phyloP scores from a whole-genome alignment of 2,329 filamentous ascomycete species.

The Hypoxylon sp. region DNA sequence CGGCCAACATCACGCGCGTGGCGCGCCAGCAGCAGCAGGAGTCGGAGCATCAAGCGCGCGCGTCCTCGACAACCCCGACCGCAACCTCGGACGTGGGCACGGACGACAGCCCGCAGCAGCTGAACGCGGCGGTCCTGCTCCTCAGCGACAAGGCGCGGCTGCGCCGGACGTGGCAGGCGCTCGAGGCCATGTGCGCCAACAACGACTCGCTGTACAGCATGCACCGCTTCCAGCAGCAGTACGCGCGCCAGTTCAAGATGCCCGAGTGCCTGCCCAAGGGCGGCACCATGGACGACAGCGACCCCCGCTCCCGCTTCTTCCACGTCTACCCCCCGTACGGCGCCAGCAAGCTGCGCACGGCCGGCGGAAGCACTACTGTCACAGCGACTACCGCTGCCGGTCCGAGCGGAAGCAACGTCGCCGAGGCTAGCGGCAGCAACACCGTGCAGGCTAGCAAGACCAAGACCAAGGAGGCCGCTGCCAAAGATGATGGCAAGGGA shows the following conservation, averaged over 20 bases:
- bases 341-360: neutral
- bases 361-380: neutral
- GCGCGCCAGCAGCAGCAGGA: neutral
- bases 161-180: slow-evolving; percentile 55
- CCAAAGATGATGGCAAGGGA: neutral
- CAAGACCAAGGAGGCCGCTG: neutral
- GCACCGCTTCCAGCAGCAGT: slow-evolving; percentile 57
- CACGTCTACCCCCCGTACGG: neutral
- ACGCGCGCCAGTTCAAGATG: slow-evolving; percentile 53
- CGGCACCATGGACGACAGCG: slow-evolving; percentile 30
- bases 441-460: neutral
- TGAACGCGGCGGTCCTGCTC: slow-evolving; percentile 24
- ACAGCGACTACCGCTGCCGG: no score
- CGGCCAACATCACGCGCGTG: neutral
- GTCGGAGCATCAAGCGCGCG: neutral
- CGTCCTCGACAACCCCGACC: no score
- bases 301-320: neutral
- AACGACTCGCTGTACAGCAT: slow-evolving; percentile 58
- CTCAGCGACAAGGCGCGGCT: slow-evolving; percentile 53
- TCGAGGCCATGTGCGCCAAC: slow-evolving; percentile 58
- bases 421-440: neutral
- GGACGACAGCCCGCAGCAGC: no score
- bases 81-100: no score
- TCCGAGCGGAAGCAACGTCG: no score
- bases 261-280: slow-evolving; percentile 52